Evolutionary conservation across 1,284 basidiomycete species (phyloP), one percentile per base, ranked within the genome.

Genomic region (Trichosporon inkin): DNA sequence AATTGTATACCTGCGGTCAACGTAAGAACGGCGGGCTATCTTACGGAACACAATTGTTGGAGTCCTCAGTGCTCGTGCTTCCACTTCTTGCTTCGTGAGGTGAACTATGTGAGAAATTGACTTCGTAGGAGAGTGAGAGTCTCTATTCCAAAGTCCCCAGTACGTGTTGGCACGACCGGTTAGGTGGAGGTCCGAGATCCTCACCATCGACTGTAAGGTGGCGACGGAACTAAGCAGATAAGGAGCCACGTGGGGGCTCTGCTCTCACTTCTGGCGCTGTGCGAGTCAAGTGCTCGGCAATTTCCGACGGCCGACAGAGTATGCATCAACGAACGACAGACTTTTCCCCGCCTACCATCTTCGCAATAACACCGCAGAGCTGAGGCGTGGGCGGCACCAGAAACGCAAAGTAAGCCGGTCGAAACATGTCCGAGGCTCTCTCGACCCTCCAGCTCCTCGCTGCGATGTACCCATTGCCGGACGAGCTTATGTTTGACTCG

Each of bases 391-490:
- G 11, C 7, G 1, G 3, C 5, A 2, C 7, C 11, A 14, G 17
- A 40, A 40, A 8, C 20, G 10, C 10, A 44, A 13, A 22, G 13
- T 10, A 32, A 6, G 10, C 1, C 11, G 22, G 11, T 14, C 5
- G 22, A 8, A 24, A 49, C 44, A 49, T 49, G 44, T 49, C 44
- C 3, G 58, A 62, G 10, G 53, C 47, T 5, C 53, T 64, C n/a
- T 56, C 59, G 34, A 70, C 69, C 10, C 64, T 77, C 53, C 62
- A 68, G 56, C 62, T 77, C 17, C 66, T 78, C 10, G 62, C 69
- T 19, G 68, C 74, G 17, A 76, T 77, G 75, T 77, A 73, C 57
- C 73, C 75, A 2, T 62, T 69, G 11, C 56, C 62, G 1, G 63
- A 65, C 20, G 75, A 78, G 62, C 65, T 75, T 10, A 53, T 44